Evolutionary conservation across 164 flowering plant genomes (phyloP), one percentile per base, ranked within the genome.

Genomic region (Aristolochia californica): DNA sequence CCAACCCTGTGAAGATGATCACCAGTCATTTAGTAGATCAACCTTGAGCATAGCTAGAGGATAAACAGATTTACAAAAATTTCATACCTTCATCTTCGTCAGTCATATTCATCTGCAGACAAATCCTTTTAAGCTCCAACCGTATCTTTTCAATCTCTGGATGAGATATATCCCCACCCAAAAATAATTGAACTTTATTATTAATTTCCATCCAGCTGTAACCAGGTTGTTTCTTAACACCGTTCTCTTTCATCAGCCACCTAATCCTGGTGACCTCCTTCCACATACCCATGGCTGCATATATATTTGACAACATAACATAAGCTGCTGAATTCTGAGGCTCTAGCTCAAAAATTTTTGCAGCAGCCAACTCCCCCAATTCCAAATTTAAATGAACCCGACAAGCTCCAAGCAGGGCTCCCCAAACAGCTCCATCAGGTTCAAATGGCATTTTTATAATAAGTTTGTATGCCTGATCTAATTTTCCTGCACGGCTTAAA

Each of bases 221-320:
- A 20, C 72, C 84, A 2, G 70, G 59, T 56, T 73, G 78, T 67
- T 80, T 80, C 65, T 70, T 75, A 30, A 74, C 69, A 53, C 80
- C 81, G 44, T 68, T 66, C 24, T 73, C 75, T 59, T 69, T 77
- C 80, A 75, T 74, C 67, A 67, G 60, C 28, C 70, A 51, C 57
- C 78, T 72, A 11, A 72, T 68, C 53, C 59, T 64, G 14, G 67
- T 68, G 53, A 72, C 76, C 43, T 75, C 71, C 50, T 24, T 62
- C 81, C 81, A 77, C 76, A 72, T 67, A 15, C 81, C 81, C 47
- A 62, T 68, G n/a, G 72, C 72, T 26, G 80, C 78, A 72, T 72
- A 76, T 53, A 78, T 70, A 56, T 74, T 80, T 2, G 78, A 74
- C 47, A 74, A 53, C 67, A 71, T 58, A 18, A 80, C 60, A 59